phyloP scores from a whole-genome alignment of 1,284 basidiomycete species.

The Ustanciosporium gigantosporum region DNA sequence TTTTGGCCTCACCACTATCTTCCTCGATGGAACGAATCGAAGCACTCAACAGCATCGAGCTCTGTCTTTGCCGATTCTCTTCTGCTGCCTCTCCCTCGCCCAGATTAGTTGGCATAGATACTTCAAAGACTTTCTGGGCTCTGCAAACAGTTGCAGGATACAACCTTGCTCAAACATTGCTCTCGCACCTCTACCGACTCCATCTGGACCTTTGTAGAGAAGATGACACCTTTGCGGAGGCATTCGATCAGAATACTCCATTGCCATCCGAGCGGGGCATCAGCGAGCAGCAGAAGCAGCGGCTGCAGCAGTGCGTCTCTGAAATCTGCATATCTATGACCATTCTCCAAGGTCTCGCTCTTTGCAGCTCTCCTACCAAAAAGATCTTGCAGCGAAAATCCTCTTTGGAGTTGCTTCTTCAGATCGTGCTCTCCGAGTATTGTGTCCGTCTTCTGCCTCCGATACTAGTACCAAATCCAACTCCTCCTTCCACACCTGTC shows the following conservation, averaged over 20 bases:
- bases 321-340: conserved; percentile 31
- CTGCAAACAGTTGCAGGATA: conserved; percentile 18
- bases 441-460: conserved; percentile 24
- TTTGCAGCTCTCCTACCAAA: conserved; percentile 16
- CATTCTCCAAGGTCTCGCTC: conserved; percentile 35
- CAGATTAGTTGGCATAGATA: conserved; percentile 4
- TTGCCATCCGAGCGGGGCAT: background rate
- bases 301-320: conserved; percentile 8
- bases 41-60: conserved; percentile 29
- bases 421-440: conserved; percentile 30
- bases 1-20: conserved; percentile 25
- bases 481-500: conserved; percentile 2
- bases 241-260: background rate
- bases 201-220: conserved; percentile 25
- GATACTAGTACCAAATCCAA: conserved; percentile 16
- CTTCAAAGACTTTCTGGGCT: conserved; percentile 21
- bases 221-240: background rate
- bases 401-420: conserved; percentile 22
- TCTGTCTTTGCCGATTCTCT: conserved; percentile 5
- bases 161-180: conserved; percentile 23
- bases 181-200: conserved; percentile 19
- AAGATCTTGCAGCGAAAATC: conserved; percentile 27
- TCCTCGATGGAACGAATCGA: conserved; percentile 16
- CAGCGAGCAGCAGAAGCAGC: conserved; percentile 4
- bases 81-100: background rate